Percentiles rank a stretch among this genome's conserved stretches.
phyloP scores from a whole-genome alignment of 2,329 filamentous ascomycete genomes.

The Ophiostoma piceae region DNA sequence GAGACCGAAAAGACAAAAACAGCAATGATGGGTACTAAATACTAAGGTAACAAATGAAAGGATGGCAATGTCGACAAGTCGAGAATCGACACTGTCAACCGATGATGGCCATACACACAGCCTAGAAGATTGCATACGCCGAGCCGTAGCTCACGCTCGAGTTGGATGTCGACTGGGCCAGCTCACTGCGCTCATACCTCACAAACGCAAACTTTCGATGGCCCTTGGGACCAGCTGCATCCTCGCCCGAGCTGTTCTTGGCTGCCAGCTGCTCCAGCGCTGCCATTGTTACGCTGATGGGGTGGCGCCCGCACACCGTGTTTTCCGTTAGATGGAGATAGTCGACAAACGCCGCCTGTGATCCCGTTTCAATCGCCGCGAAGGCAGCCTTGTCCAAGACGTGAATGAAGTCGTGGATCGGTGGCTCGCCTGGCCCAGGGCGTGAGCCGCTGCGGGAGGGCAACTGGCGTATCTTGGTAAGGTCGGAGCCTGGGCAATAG shows the following conservation, averaged over 20 bases:
- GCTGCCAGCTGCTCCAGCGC: constrained; percentile 63
- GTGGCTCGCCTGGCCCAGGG: constrained; percentile 38
- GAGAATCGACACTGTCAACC: background rate
- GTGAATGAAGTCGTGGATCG: constrained; percentile 81
- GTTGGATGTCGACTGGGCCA: constrained; percentile 62
- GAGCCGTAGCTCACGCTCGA: constrained; percentile 95
- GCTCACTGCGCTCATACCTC: constrained; percentile 77
- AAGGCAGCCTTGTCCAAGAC: constrained; percentile 76
- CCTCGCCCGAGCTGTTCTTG: constrained; percentile 28
- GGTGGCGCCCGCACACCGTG: constrained; percentile 90
- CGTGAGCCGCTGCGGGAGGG: constrained; percentile 29
- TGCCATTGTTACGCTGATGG: constrained; percentile 89
- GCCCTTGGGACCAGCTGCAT: constrained; percentile 4
- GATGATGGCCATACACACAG: background rate
- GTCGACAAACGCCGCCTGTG: constrained; percentile 63
- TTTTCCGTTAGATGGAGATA: constrained; percentile 71
- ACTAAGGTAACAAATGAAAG: background rate
- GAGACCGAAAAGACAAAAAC: background rate
- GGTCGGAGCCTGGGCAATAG: constrained; percentile 54
- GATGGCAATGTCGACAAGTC: background rate
- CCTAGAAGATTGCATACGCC: constrained; percentile 71
- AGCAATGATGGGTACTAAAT: background rate
- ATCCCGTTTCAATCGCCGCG: constrained; percentile 73
- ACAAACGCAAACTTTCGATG: constrained; percentile 64
- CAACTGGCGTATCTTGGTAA: constrained; percentile 40